phyloP scores from a whole-genome alignment of 495 filamentous ascomycete species.

The Penicillium goetzii region DNA sequence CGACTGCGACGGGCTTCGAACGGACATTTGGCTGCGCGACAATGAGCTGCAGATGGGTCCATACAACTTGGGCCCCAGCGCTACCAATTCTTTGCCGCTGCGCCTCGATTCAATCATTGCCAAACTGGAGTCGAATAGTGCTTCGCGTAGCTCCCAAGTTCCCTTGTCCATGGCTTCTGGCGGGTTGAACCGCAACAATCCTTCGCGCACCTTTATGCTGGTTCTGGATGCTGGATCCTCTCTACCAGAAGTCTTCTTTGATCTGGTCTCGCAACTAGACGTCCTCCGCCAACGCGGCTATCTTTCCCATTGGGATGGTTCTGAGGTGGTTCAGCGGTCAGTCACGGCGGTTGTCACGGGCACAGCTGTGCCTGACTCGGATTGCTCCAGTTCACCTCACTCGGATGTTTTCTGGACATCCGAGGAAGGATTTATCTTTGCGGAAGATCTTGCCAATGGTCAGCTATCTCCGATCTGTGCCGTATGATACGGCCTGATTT shows the following conservation, averaged over 20 bases:
- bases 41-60: slow-evolving; percentile 57
- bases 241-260: slow-evolving; percentile 13
- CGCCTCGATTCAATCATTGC: slow-evolving; percentile 21
- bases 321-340: slow-evolving; percentile 48
- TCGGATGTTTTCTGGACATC: slow-evolving; percentile 72
- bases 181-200: background rate
- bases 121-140: slow-evolving; percentile 4
- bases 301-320: slow-evolving; percentile 60
- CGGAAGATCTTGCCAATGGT: slow-evolving; percentile 10
- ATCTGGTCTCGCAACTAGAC: slow-evolving; percentile 50
- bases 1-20: slow-evolving; percentile 29
- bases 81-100: slow-evolving; percentile 20
- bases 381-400: slow-evolving; percentile 35
- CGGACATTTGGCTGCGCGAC: slow-evolving; percentile 69
- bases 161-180: background rate
- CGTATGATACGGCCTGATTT: slow-evolving; percentile 16
- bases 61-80: slow-evolving; percentile 3
- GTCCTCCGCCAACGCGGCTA: slow-evolving; percentile 60
- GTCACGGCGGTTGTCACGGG: slow-evolving; percentile 76
- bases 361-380: slow-evolving; percentile 58
- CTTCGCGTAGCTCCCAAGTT: background rate
- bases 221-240: slow-evolving; percentile 23
- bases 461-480: slow-evolving; percentile 24
- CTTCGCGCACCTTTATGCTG: slow-evolving; percentile 17
- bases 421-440: slow-evolving; percentile 32